A percentile compares a stretch with the other conserved stretches of the same genome.
Conservation (phyloP, 805 yeast genomes). For the Candida tibetensis region DNA sequence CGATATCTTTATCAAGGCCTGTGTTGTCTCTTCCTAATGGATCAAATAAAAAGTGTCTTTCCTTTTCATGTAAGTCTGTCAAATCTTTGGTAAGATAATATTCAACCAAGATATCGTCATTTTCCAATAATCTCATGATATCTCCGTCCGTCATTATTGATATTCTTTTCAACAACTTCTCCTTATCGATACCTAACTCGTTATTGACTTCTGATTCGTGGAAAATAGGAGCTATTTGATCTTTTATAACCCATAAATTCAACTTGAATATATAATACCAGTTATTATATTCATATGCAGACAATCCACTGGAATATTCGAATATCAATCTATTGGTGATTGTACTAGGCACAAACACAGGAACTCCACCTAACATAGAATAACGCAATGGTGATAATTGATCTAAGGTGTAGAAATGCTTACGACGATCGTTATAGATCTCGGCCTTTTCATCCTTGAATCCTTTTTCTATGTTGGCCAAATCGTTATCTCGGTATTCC, state of each 20-base stretch:
- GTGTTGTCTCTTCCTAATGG: conserved; percentile 5
- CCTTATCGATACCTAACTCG: conserved; percentile 9
- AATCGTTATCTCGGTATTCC: conserved; percentile 12
- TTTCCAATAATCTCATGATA: conserved; percentile 17
- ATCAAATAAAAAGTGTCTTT: conserved; percentile 16
- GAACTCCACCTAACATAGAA: conserved; percentile 17
- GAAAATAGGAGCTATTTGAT: conserved; percentile 7
- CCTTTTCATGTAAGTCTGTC: conserved; percentile 19
- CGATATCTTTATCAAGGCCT: conserved; percentile 1
- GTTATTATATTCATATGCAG: conserved; percentile 11
- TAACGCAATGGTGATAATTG: conserved; percentile 19
- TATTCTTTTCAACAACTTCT: conserved; percentile 13
- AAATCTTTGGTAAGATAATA: conserved; percentile 18
- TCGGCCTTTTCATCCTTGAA: conserved; percentile 9
- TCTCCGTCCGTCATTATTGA: conserved; percentile 26
- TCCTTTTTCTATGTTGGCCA: conserved; percentile 10
- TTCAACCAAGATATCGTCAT: conserved; percentile 20
- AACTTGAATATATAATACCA: conserved; percentile 19
- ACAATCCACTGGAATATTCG: conserved; percentile 17
- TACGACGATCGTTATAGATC: conserved; percentile 17
- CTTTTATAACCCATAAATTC: conserved; percentile 18
- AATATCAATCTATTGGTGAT: conserved; percentile 16
- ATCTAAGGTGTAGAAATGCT: conserved; percentile 15
- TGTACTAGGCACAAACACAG: conserved; percentile 15
- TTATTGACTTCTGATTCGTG: conserved; percentile 3